phyloP scores from a whole-genome alignment of 805 yeast genomes.

The Pichia thaimueangensis region DNA sequence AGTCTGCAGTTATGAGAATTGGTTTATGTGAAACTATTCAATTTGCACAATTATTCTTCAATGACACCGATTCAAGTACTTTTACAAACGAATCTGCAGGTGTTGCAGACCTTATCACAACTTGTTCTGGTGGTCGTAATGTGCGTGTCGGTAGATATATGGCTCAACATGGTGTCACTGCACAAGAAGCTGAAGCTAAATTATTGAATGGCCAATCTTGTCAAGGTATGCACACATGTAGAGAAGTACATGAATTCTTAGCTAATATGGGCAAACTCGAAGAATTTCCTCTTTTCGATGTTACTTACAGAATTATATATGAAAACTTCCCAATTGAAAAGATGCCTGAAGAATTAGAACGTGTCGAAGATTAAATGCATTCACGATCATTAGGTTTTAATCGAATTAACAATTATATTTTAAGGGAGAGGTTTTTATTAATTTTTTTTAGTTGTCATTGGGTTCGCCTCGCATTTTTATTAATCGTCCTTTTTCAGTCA shows the following conservation, averaged over 20 bases:
- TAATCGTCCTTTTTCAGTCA: too few relatives aligned
- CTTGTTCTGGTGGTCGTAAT: conserved; percentile 97
- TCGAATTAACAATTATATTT: too few relatives aligned
- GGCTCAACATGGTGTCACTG: conserved; percentile 73
- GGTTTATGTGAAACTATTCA: conserved; percentile 86
- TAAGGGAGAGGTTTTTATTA: too few relatives aligned
- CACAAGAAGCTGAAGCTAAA: conserved; percentile 77
- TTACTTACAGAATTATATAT: conserved; percentile 78
- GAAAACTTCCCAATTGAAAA: conserved; percentile 68
- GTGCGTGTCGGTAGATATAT: conserved; percentile 83
- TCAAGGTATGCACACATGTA: conserved; percentile 87
- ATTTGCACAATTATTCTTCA: conserved; percentile 80
- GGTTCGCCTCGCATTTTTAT: too few relatives aligned
- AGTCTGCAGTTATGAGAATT: conserved; percentile 94
- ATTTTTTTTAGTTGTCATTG: too few relatives aligned
- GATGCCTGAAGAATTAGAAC: conserved; percentile 65
- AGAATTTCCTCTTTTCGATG: conserved; percentile 78
- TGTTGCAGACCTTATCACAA: conserved; percentile 96
- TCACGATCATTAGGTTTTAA: too few relatives aligned
- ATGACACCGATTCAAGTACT: conserved; percentile 64
- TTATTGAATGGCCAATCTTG: conserved; percentile 93
- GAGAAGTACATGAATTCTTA: conserved; percentile 85
- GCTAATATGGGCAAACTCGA: conserved; percentile 41
- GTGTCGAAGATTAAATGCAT: conserved; percentile 13
- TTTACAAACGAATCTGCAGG: conserved; percentile 94